Percentiles rank a stretch among this genome's conserved stretches.
Evolutionary conservation across 1,284 basidiomycete species (phyloP).

Genomic region (Cutaneotrichosporon sp.): DNA sequence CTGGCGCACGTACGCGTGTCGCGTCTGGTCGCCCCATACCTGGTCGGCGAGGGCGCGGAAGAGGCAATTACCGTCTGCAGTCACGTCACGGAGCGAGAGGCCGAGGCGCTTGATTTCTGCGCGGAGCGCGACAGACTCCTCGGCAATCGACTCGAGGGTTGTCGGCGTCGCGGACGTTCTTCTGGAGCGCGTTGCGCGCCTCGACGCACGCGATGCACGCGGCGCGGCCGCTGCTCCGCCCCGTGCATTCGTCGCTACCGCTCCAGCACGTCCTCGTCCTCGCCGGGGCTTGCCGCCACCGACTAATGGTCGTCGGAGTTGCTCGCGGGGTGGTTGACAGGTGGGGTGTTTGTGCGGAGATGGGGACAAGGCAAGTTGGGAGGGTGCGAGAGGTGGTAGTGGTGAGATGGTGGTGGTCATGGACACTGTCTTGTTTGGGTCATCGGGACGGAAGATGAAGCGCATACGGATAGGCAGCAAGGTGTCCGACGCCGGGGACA

Average conservation of each 20-base stretch:
- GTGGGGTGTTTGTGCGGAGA: too few species aligned
- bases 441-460: not conserved
- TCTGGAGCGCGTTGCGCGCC: conserved; percentile 16
- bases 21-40: conserved; percentile 37
- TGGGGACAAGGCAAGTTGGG: too few species aligned
- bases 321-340: not conserved
- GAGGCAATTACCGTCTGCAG: conserved; percentile 44
- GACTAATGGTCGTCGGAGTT: not conserved
- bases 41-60: conserved; percentile 41
- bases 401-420: not conserved
- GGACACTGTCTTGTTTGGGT: not conserved
- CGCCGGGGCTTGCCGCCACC: conserved; percentile 7
- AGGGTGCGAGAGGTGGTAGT: not conserved
- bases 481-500: too few species aligned
- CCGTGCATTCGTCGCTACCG: not conserved
- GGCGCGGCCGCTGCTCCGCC: not conserved
- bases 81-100: conserved; percentile 35
- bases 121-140: conserved; percentile 25
- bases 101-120: conserved; percentile 28
- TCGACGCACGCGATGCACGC: conserved; percentile 1
- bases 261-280: not conserved
- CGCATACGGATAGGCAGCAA: not conserved
- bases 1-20: conserved; percentile 36
- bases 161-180: conserved; percentile 17
- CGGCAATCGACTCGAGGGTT: conserved; percentile 22